Base-by-base conservation (phyloP, 2,329 filamentous ascomycete species). In the Paecilomyces sp. region DNA sequence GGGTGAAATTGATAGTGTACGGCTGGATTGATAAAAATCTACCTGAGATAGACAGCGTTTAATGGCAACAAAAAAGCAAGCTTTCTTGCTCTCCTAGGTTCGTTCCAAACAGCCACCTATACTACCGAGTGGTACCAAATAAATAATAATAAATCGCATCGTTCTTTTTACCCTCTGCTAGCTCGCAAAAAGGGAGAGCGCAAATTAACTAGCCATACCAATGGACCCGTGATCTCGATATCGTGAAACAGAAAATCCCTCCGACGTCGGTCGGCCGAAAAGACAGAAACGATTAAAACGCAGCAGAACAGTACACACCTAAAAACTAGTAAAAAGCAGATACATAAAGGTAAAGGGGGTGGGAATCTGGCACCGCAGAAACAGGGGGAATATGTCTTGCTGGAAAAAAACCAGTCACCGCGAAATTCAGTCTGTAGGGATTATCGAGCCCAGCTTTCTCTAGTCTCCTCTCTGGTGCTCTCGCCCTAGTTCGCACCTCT, bases 371-470 rank as follows among this genome's bases (percentile, higher is more conserved):
- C 41, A 47, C 13, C 36, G 36, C 36, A 15, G 15, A 47, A 47
- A 47, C 13, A 47, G n/a, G 36, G 41, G 41, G 8, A 47, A 47
- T 47, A 47, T 47, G 41, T 18, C n/a, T 47, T 47, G 41, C 41
- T 47, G 41, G 41, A 47, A 33, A 18, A 47, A 15, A 18, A 47
- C 41, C 41, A 47, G 41, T 47, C 41, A n/a, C n/a, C 41, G 41
- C n/a, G 41, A 47, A 47, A 47, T 47, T 47, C 41, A 47, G 15
- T 47, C 41, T 18, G 41, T 18, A 47, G 41, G n/a, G 41, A 9
- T 47, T 18, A 15, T 22, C 8, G 41, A 47, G 41, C 18, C 41
- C 60, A 31, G 66, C 64, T 65, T 76, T 70, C 59, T 74, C 70
- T 47, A 47, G 15, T 47, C 41, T 18, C 13, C 13, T 47, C 41